Evolutionary conservation across 257 asterid genomes (phyloP).

Genomic region (Primulina eburnea): DNA sequence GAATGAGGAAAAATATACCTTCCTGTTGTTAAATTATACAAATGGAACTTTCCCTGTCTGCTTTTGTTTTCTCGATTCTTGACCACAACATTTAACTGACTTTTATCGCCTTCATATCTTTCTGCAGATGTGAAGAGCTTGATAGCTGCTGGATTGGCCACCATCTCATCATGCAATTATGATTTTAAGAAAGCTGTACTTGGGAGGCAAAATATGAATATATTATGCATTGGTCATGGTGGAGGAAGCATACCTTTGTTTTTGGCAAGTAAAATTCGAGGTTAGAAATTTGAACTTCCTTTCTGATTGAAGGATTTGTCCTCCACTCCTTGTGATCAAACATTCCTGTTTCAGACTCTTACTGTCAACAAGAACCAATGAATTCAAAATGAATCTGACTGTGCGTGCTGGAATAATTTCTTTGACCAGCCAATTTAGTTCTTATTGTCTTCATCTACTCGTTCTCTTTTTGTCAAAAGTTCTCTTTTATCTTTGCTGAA

Average conservation of each 20-base stretch:
- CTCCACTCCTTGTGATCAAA: background rate
- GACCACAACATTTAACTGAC: background rate
- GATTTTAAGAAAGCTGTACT: constrained; percentile 53
- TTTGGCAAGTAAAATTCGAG: constrained; percentile 69
- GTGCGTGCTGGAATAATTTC: too few relatives aligned
- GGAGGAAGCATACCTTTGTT: constrained; percentile 93
- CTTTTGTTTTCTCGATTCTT: background rate
- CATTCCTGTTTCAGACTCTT: background rate
- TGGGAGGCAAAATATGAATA: constrained; percentile 56
- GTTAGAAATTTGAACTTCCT: constrained; percentile 33
- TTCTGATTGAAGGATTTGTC: background rate
- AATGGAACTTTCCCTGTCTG: background rate
- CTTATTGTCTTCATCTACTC: too few relatives aligned
- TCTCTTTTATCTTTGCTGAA: background rate
- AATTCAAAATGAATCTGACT: background rate
- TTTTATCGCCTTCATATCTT: constrained; percentile 3
- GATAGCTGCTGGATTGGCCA: constrained; percentile 72
- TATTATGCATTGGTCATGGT: constrained; percentile 90
- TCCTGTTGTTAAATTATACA: background rate
- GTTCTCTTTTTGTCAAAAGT: background rate
- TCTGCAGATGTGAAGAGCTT: constrained; percentile 86
- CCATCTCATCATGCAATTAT: constrained; percentile 48
- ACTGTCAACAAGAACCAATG: background rate
- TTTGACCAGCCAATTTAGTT: too few relatives aligned
- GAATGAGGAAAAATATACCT: background rate